Base-by-base conservation (phyloP, 148 eudicot species). In the Rhododendron kiyosumense region DNA sequence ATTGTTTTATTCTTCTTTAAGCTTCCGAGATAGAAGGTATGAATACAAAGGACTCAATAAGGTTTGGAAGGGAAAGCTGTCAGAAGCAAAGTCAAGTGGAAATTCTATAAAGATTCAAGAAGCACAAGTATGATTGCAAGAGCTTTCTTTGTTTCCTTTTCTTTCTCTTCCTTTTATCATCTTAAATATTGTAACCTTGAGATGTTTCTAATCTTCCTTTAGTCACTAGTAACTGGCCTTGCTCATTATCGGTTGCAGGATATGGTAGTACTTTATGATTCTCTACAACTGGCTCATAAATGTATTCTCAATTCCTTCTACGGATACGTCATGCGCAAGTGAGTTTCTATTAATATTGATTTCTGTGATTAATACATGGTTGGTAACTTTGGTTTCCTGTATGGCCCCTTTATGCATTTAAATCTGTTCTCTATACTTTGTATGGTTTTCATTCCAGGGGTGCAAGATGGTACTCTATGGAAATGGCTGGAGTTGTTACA, bases 241-340 rank as follows among this genome's bases (percentile, higher is more conserved):
- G 54, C 54, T 59, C 10, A 54, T 67, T 51, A 34, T 69, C 86
- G 77, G 83, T 86, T 93, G 86, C 94, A 97, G 99, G 98, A 97
- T 86, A 93, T 97, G 99, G 98, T 94, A 78, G 90, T 97, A n/a
- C 91, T 97, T 26, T 97, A 95, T 91, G 99, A 97, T 93, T 97
- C 99, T n/a, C 86, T 97, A 89, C 99, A 97, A 90, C 96, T 97
- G 88, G 99, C 99, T 89, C 99, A 97, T 67, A 97, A 97, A 88
- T 97, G 99, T 90, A 97, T 97, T 89, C 92, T 97, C 83, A 97
- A 97, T 91, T 97, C 99, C 82, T 97, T 97, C 82, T 97, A 97
- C 75, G 99, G 99, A 90, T 97, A 97, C 85, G 99, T 97, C 87
- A 97, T 97, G 99, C 98, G 99, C 87, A 97, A 97, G 99, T 97